Evolutionary conservation across 2,329 filamentous ascomycete genomes (phyloP).

Genomic region (Phialophora macrospora): DNA sequence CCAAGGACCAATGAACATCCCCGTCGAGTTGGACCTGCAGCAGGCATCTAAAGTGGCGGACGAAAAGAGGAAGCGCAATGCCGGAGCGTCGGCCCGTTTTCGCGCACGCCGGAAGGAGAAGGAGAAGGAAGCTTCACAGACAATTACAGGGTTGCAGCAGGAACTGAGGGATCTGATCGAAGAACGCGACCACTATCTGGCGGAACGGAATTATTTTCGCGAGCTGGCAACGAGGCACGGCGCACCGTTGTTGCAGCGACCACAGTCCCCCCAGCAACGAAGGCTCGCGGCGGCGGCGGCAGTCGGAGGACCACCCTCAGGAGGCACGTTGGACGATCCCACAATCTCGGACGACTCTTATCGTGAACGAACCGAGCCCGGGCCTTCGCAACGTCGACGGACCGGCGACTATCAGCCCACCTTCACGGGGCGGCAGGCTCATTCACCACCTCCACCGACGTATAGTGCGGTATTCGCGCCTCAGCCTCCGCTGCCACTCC

Average conservation of each 20-base stretch:
- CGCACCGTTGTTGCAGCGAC: conserved; percentile 38
- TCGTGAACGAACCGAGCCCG: conserved; percentile 31
- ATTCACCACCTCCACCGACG: conserved; percentile 28
- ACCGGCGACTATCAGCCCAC: conserved; percentile 37
- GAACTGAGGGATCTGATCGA: conserved; percentile 70
- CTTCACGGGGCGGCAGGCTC: conserved; percentile 22
- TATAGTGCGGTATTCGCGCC: conserved; percentile 21
- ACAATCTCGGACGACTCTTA: conserved; percentile 30
- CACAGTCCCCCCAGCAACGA: conserved; percentile 35
- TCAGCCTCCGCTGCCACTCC: conserved; percentile 31
- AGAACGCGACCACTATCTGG: conserved; percentile 74
- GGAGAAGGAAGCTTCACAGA: conserved; percentile 72
- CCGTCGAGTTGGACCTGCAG: conserved; percentile 65
- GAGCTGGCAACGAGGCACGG: conserved; percentile 62
- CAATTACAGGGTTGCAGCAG: conserved; percentile 70
- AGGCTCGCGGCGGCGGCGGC: conserved; percentile 13
- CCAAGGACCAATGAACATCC: conserved; percentile 47
- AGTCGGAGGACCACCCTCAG: conserved; percentile 6
- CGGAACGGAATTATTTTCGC: conserved; percentile 72
- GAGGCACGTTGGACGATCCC: conserved; percentile 22
- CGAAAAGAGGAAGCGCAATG: conserved; percentile 83
- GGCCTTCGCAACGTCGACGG: conserved; percentile 34
- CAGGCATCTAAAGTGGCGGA: conserved; percentile 82
- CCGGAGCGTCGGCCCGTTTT: conserved; percentile 82
- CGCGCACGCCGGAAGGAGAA: conserved; percentile 80